Percentiles rank a stretch among this genome's conserved stretches.
Evolutionary conservation across 2,329 filamentous ascomycete species (phyloP).

Genomic region (Penicillium decumbens): DNA sequence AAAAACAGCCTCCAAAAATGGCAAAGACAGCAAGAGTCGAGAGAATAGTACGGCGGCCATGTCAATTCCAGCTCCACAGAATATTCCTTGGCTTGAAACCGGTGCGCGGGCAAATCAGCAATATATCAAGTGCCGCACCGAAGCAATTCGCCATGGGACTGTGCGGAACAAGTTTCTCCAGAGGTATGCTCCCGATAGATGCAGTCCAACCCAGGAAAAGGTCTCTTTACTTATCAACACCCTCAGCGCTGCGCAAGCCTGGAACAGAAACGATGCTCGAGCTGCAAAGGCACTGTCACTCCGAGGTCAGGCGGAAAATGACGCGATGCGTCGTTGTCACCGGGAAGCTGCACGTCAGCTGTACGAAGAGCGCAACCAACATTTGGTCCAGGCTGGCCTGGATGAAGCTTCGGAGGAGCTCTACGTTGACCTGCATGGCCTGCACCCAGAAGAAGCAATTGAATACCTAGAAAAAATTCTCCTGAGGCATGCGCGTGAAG

Average conservation of each 20-base stretch:
- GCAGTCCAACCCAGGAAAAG: background rate
- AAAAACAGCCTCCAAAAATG: conserved; percentile 54
- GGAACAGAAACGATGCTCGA: conserved; percentile 95
- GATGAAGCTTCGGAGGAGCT: conserved; percentile 61
- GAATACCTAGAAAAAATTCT: conserved; percentile 88
- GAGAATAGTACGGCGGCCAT: conserved; percentile 78
- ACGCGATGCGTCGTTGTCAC: conserved; percentile 94
- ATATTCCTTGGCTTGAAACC: conserved; percentile 95
- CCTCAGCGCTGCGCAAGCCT: conserved; percentile 83
- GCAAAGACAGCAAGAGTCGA: conserved; percentile 58
- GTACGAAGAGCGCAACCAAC: conserved; percentile 88
- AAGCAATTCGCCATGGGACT: conserved; percentile 95
- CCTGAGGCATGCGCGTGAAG: conserved; percentile 69
- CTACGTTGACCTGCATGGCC: conserved; percentile 93
- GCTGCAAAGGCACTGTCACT: conserved; percentile 92
- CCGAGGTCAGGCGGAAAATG: conserved; percentile 92
- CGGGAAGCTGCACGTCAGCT: conserved; percentile 86
- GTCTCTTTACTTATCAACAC: conserved; percentile 1
- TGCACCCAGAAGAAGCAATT: conserved; percentile 96
- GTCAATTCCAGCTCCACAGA: conserved; percentile 79
- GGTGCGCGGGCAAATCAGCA: conserved; percentile 85
- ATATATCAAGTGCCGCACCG: conserved; percentile 89
- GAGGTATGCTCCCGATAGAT: conserved; percentile 54
- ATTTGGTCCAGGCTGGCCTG: conserved; percentile 43
- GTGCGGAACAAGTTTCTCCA: conserved; percentile 95